A percentile compares a stretch with the other conserved stretches of the same genome.
phyloP scores from a whole-genome alignment of 495 filamentous ascomycete genomes.

The Lepidopterella palustris region DNA sequence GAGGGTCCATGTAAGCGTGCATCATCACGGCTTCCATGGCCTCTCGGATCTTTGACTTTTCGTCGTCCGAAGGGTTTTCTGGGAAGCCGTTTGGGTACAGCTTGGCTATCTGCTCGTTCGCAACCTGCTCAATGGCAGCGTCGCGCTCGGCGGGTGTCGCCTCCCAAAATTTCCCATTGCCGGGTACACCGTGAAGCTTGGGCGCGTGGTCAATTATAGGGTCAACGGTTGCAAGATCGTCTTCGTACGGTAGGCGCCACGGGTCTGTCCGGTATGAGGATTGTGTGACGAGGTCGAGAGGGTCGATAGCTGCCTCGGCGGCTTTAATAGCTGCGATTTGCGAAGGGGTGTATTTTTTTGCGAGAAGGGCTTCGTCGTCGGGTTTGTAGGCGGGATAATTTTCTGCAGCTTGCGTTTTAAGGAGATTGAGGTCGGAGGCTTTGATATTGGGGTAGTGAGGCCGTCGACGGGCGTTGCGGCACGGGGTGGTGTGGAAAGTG shows the following conservation, averaged over 20 bases:
- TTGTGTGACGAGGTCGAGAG: slow-evolving; percentile 67
- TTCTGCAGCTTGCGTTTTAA: slow-evolving; percentile 35
- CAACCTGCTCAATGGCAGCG: slow-evolving; percentile 14
- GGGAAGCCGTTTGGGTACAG: slow-evolving; percentile 39
- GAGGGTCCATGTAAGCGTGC: slow-evolving; percentile 23
- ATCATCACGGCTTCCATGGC: slow-evolving; percentile 13
- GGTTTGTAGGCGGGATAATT: slow-evolving; percentile 58
- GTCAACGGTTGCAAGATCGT: slow-evolving; percentile 73
- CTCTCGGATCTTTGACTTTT: slow-evolving; percentile 12
- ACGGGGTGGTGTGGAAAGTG: slow-evolving; percentile 49
- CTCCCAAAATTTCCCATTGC: slow-evolving; percentile 8
- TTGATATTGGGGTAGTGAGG: slow-evolving; percentile 37
- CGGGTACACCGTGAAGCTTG: slow-evolving; percentile 10
- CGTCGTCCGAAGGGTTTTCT: slow-evolving; percentile 2
- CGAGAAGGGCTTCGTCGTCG: slow-evolving; percentile 58
- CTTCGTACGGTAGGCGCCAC: slow-evolving; percentile 67
- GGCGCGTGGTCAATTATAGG: slow-evolving; percentile 45
- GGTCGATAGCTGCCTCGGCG: slow-evolving; percentile 75
- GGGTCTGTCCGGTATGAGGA: slow-evolving; percentile 62
- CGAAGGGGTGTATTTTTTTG: slow-evolving; percentile 63
- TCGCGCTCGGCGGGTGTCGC: slow-evolving; percentile 21
- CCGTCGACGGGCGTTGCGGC: slow-evolving; percentile 27
- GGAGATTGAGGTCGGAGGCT: slow-evolving; percentile 24
- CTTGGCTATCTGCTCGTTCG: slow-evolving; percentile 47
- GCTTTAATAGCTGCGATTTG: slow-evolving; percentile 83